Percentiles rank a stretch among this genome's conserved stretches.
Conservation (phyloP, 1,284 basidiomycete genomes). For the Rhodotorula sp. region DNA sequence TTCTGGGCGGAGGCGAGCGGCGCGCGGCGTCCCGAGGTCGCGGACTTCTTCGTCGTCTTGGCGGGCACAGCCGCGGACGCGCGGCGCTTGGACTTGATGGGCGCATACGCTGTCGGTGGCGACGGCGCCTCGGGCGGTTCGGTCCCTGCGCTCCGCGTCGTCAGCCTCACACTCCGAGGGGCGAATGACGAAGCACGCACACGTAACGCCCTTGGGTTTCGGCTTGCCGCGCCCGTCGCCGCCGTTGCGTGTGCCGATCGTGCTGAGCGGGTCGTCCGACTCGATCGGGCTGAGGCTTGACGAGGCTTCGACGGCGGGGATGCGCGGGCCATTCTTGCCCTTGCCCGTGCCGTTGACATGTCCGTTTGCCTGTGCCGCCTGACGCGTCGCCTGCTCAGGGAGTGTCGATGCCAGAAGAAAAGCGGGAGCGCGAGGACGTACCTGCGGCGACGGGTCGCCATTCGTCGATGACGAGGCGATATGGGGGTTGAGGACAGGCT, state of each 20-base stretch:
- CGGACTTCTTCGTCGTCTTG: neutral
- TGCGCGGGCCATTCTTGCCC: neutral
- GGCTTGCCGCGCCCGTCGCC: neutral
- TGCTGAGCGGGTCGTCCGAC: too few species aligned
- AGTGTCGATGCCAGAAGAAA: rapidly evolving
- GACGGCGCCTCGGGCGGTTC: neutral
- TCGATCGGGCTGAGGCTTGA: neutral
- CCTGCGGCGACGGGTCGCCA: neutral
- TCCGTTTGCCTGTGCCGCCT: neutral
- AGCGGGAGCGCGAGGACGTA: neutral
- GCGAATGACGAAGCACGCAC: neutral
- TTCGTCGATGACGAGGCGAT: slow-evolving; percentile 1
- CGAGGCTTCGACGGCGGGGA: neutral
- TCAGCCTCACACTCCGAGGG: neutral
- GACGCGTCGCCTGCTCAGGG: neutral
- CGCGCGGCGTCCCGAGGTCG: neutral
- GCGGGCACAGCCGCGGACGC: neutral
- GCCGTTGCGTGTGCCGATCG: neutral
- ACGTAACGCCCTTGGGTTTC: neutral
- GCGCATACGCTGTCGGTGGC: too few species aligned
- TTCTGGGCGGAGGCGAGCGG: neutral
- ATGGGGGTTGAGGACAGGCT: slow-evolving; percentile 1
- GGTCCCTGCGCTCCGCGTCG: neutral
- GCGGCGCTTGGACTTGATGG: neutral
- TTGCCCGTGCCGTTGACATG: neutral